A percentile compares a stretch with the other conserved stretches of the same genome.
Conservation (phyloP, 352 stramenopile species). For the Phytophthora lateralis region DNA sequence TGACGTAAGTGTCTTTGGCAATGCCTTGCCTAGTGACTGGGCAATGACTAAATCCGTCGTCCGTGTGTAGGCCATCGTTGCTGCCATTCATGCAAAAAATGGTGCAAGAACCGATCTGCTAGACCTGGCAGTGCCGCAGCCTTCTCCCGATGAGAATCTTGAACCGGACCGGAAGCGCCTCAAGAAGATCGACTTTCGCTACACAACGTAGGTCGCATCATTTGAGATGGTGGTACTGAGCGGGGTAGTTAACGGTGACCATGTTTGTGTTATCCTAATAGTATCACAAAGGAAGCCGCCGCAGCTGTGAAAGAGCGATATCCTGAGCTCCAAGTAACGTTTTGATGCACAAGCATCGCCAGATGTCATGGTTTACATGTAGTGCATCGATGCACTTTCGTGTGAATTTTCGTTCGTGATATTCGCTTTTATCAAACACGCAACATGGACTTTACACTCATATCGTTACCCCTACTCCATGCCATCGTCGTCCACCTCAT, state of each 20-base stretch:
- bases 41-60: background rate
- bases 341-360: slow-evolving; percentile 21
- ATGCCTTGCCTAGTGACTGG: background rate
- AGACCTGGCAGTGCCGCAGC: slow-evolving; percentile 26
- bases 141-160: slow-evolving; percentile 38
- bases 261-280: slow-evolving; percentile 19
- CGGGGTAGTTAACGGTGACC: background rate
- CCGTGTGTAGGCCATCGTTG: slow-evolving; percentile 54
- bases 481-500: slow-evolving; percentile 63
- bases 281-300: slow-evolving; percentile 84
- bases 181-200: slow-evolving; percentile 91
- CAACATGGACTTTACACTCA: slow-evolving; percentile 6
- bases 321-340: slow-evolving; percentile 44
- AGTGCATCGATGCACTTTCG: slow-evolving; percentile 11
- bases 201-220: slow-evolving; percentile 72
- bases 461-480: slow-evolving; percentile 44
- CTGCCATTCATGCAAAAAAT: slow-evolving; percentile 84
- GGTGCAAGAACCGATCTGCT: slow-evolving; percentile 47
- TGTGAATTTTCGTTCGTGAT: background rate
- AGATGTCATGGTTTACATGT: background rate
- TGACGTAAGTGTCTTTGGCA: slow-evolving; percentile 48
- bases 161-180: slow-evolving; percentile 85
- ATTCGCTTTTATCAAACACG: slow-evolving; percentile 9
- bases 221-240: background rate
- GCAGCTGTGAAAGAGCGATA: slow-evolving; percentile 77